Evolutionary conservation across 139 green algal species (phyloP), one percentile per base, ranked within the genome.

Genomic region (Dunaliella sp.): DNA sequence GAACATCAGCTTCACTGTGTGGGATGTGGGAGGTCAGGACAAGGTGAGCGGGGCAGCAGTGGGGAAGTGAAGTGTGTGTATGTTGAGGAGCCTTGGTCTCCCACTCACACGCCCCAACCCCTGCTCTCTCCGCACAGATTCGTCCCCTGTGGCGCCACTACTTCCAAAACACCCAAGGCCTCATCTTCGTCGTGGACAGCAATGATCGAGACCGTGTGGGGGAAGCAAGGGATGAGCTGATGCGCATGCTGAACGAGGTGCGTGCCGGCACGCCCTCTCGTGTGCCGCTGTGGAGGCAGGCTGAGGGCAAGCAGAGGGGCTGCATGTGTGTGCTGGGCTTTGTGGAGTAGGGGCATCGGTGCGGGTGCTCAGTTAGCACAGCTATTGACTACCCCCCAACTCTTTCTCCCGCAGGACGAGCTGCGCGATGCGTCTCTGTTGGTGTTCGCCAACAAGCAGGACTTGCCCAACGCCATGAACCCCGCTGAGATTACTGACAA

Each of bases 361-460:
- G n/a, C n/a, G n/a, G n/a, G n/a, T n/a, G n/a, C n/a, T n/a, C n/a
- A n/a, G n/a, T n/a, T n/a, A n/a, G n/a, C n/a, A n/a, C n/a, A n/a
- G n/a, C n/a, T n/a, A n/a, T n/a, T n/a, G n/a, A n/a, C n/a, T n/a
- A n/a, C n/a, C n/a, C n/a, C n/a, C n/a, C n/a, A n/a, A n/a, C n/a
- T n/a, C n/a, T n/a, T n/a, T n/a, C n/a, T n/a, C n/a, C n/a, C 93
- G 88, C 92, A 98, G 92, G 97, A 99, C 82, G 97, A 99, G 92
- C 94, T 99, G 87, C 96, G 97, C 85, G 96, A 99, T 58, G 97
- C 97, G 21, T 96, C 98, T 78, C 94, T 99, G 82, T 93, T 99
- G 36, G 95, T 99, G 1, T 99, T 99, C 91, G 98, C 98, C 36
- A 99, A 99, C 93, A 99, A 99, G 91, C 97, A 99, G 89, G 97